Conservation (phyloP, 2,329 filamentous ascomycete species). For the Colletotrichum sp. region DNA sequence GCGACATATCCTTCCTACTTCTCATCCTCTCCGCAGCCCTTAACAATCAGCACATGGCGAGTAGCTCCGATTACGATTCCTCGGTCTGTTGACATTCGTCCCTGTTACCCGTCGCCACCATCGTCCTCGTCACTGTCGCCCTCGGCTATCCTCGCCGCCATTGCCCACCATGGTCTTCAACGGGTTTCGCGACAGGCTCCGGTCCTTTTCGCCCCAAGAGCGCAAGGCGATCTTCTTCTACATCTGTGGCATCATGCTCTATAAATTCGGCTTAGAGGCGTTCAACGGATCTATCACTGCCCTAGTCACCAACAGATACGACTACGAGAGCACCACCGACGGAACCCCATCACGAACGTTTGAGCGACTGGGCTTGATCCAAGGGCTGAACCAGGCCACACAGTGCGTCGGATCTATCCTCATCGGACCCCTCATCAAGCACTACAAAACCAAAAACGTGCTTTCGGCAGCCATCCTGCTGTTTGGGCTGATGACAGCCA, state of each 20-base stretch:
- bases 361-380: conserved; percentile 49
- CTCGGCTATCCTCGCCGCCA: not conserved
- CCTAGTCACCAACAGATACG: conserved; percentile 54
- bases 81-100: not conserved
- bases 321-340: conserved; percentile 24
- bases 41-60: not conserved
- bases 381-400: conserved; percentile 54
- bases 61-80: fast-evolving
- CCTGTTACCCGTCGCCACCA: not conserved
- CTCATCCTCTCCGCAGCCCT: not conserved
- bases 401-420: conserved; percentile 56
- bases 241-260: conserved; percentile 55
- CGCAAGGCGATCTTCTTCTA: conserved; percentile 51
- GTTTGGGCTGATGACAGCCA: conserved; percentile 51
- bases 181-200: not conserved
- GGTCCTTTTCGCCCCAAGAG: conserved; percentile 36
- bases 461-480: conserved; percentile 46
- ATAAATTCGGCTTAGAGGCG: conserved; percentile 56
- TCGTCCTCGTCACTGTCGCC: not conserved
- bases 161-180: not conserved
- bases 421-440: conserved; percentile 54
- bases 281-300: conserved; percentile 56
- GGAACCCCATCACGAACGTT: conserved; percentile 37
- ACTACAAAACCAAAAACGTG: conserved; percentile 51
- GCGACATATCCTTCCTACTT: not conserved